phyloP scores from a whole-genome alignment of 495 filamentous ascomycete species.

The Hyphodiscus hymeniophilus region DNA sequence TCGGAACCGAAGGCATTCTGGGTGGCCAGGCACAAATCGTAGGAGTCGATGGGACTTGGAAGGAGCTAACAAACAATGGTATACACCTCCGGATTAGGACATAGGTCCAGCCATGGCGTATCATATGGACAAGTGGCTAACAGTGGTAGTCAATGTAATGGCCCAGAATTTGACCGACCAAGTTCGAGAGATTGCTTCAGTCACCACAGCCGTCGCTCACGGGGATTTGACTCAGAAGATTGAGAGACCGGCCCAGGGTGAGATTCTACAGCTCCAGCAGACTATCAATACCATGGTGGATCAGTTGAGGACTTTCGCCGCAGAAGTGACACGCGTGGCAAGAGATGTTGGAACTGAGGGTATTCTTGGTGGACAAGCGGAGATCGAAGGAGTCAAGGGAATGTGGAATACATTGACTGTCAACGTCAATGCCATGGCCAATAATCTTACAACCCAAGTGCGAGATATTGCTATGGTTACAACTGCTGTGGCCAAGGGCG shows the following conservation, averaged over 20 bases:
- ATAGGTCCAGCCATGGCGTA: too few relatives aligned
- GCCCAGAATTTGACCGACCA: constrained; percentile 63
- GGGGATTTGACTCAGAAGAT: constrained; percentile 97
- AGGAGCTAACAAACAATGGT: constrained; percentile 94
- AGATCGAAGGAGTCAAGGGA: constrained; percentile 76
- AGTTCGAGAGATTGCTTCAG: constrained; percentile 94
- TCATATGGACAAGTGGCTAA: constrained; percentile 21
- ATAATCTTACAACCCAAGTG: constrained; percentile 95
- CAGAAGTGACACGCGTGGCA: constrained; percentile 92
- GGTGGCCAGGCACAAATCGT: constrained; percentile 93
- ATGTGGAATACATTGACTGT: constrained; percentile 97
- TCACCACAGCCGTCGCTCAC: constrained; percentile 93
- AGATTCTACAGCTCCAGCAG: constrained; percentile 92
- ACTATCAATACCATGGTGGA: constrained; percentile 99
- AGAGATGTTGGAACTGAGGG: constrained; percentile 96
- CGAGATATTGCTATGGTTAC: constrained; percentile 97
- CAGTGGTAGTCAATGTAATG: constrained; percentile 82
- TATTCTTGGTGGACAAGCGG: constrained; percentile 92
- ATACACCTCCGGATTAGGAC: constrained; percentile 22
- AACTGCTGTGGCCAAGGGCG: constrained; percentile 93
- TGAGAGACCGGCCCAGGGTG: constrained; percentile 84
- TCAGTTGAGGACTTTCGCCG: constrained; percentile 92
- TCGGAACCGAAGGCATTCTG: constrained; percentile 95
- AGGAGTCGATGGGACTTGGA: constrained; percentile 96
- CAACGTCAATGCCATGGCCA: constrained; percentile 98